Percentiles rank a stretch among this genome's conserved stretches.
Evolutionary conservation across 148 eudicot species (phyloP).

Genomic region (Chenopodium berlandieri): DNA sequence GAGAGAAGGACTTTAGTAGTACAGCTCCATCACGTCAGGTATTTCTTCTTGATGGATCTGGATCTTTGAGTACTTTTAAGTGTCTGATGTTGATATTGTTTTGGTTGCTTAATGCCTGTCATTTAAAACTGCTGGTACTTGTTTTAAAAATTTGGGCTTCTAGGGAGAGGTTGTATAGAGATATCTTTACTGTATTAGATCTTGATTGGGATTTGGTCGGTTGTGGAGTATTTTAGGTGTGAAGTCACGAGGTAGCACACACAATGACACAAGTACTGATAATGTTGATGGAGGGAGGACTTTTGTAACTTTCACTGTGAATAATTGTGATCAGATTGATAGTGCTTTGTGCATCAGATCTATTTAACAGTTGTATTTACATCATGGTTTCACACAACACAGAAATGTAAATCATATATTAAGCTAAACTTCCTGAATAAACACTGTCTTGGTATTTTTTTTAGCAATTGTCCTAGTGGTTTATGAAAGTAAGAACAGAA

Average conservation of each 20-base stretch:
- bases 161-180: neutral
- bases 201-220: neutral
- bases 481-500: neutral
- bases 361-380: neutral
- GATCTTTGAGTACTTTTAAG: neutral
- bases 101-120: neutral
- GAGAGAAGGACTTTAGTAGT: slow-evolving; percentile 78
- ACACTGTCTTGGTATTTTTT: neutral
- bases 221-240: neutral
- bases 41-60: slow-evolving; percentile 19
- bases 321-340: neutral
- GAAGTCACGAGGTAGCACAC: neutral
- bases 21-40: slow-evolving; percentile 84
- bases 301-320: neutral
- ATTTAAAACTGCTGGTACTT: neutral
- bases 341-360: neutral
- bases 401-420: neutral
- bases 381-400: neutral
- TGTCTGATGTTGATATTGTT: neutral
- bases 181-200: neutral
- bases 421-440: neutral
- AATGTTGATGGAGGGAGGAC: neutral
- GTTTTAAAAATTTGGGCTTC: neutral
- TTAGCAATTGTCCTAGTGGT: neutral
- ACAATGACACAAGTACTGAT: neutral